Conservation (phyloP, 257 asterid species). For the Leonotis leonurus region DNA sequence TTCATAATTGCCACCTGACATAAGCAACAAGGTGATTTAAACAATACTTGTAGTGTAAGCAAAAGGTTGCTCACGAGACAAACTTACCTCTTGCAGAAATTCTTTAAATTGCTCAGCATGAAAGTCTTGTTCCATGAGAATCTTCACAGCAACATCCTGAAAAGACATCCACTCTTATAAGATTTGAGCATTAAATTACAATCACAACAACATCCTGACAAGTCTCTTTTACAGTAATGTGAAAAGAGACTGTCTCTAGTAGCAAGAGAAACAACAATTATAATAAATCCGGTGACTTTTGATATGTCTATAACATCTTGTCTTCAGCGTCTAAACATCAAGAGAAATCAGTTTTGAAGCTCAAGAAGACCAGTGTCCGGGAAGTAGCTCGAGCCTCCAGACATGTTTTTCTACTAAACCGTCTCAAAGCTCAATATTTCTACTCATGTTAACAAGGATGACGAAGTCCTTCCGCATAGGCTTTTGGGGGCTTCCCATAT, state of each 20-base stretch:
- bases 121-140: constrained; percentile 87
- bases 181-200: constrained; percentile 11
- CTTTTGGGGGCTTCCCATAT: neutral
- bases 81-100: constrained; percentile 67
- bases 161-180: constrained; percentile 23
- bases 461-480: neutral
- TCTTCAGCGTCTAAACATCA: neutral
- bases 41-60: constrained; percentile 9
- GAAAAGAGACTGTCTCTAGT: neutral
- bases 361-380: neutral
- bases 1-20: constrained; percentile 85
- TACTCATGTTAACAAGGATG: neutral
- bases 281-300: neutral
- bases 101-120: constrained; percentile 61
- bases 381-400: neutral
- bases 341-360: neutral
- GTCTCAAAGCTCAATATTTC: neutral
- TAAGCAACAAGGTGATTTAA: constrained; percentile 25
- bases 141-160: constrained; percentile 91
- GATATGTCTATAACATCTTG: neutral
- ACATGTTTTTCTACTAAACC: neutral
- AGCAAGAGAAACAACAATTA: neutral
- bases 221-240: neutral
- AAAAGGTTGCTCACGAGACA: constrained; percentile 5
- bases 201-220: too few species aligned